Percentiles rank a stretch among this genome's conserved stretches.
Conservation (phyloP, 495 filamentous ascomycete genomes). For the Neurospora sp. region DNA sequence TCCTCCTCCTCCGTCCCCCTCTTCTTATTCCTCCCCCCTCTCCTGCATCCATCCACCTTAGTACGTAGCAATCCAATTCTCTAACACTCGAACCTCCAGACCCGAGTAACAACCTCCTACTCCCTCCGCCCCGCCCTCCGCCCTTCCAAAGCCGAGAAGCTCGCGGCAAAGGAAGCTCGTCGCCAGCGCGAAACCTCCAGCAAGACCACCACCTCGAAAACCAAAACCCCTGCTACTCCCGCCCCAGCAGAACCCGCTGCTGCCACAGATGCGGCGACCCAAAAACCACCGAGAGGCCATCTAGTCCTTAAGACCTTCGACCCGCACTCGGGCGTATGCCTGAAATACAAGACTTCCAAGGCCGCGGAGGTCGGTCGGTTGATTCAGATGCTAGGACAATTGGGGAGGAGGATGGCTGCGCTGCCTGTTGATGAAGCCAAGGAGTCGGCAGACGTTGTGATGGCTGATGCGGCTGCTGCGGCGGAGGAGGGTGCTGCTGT, state of each 20-base stretch:
- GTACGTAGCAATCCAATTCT: neutral
- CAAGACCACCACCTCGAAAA: slow-evolving; percentile 1
- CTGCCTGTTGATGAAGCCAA: slow-evolving; percentile 22
- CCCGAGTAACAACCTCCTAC: slow-evolving; percentile 79
- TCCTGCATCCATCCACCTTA: neutral
- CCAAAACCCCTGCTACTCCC: neutral
- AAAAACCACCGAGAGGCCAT: slow-evolving; percentile 40
- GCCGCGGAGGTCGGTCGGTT: slow-evolving; percentile 80
- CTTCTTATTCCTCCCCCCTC: neutral
- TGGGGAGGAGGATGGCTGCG: slow-evolving; percentile 56
- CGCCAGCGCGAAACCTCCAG: neutral
- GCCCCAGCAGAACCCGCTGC: slow-evolving; percentile 5
- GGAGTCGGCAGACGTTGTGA: slow-evolving; percentile 25
- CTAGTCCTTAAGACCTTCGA: slow-evolving; percentile 88
- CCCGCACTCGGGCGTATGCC: slow-evolving; percentile 62
- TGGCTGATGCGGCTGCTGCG: neutral
- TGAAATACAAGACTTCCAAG: slow-evolving; percentile 88
- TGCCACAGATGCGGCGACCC: slow-evolving; percentile 3
- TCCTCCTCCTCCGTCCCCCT: neutral
- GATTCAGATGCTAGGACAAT: slow-evolving; percentile 58
- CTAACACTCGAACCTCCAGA: slow-evolving; percentile 36
- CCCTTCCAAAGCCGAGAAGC: slow-evolving; percentile 13
- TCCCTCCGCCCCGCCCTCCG: slow-evolving; percentile 43
- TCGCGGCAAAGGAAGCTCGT: neutral
- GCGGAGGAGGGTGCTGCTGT: neutral